These are phyloP conservation scores for Mucor irregularis DNA, from an alignment of 371 early-diverging fungal genomes.

Conservation along the genomic window DNA sequence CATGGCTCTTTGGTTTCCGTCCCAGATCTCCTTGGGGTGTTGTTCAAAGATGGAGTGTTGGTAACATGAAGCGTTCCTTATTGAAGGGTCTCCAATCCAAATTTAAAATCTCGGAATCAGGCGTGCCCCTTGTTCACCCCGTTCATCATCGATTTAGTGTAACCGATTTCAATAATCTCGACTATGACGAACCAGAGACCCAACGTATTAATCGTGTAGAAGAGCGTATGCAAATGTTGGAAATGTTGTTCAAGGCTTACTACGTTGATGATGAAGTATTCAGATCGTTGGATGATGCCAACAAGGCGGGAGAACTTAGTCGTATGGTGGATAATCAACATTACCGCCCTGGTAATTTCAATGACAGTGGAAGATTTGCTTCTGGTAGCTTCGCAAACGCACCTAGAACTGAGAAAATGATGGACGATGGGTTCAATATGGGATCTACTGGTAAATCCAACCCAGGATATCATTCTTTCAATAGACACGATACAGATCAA, in stretches of 20 bases:
- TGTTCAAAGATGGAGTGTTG: slow-evolving; percentile 52
- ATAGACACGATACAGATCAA: slow-evolving; percentile 17
- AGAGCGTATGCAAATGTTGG: slow-evolving; percentile 36
- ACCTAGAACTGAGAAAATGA: slow-evolving; percentile 20
- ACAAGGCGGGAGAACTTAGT: background rate
- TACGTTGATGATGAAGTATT: slow-evolving; percentile 44
- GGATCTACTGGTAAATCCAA: background rate
- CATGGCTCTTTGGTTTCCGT: slow-evolving; percentile 52
- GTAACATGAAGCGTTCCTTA: slow-evolving; percentile 45
- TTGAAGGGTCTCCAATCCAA: slow-evolving; percentile 38
- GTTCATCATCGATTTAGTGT: slow-evolving; percentile 47
- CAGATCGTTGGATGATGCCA: slow-evolving; percentile 42
- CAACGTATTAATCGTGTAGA: slow-evolving; percentile 36
- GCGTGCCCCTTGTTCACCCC: slow-evolving; percentile 50
- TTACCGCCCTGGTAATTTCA: background rate
- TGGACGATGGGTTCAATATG: background rate
- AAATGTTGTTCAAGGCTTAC: slow-evolving; percentile 37
- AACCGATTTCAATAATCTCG: slow-evolving; percentile 25
- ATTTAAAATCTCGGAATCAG: slow-evolving; percentile 42
- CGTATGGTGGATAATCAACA: background rate
- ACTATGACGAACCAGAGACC: slow-evolving; percentile 25
- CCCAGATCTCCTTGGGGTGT: slow-evolving; percentile 55
- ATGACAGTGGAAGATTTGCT: slow-evolving; percentile 4
- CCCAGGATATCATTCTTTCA: background rate
- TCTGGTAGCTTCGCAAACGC: slow-evolving; percentile 1